These are phyloP conservation scores for Nemophila menziesii DNA, from an alignment of 257 asterid genomes.

Conservation along the genomic window DNA sequence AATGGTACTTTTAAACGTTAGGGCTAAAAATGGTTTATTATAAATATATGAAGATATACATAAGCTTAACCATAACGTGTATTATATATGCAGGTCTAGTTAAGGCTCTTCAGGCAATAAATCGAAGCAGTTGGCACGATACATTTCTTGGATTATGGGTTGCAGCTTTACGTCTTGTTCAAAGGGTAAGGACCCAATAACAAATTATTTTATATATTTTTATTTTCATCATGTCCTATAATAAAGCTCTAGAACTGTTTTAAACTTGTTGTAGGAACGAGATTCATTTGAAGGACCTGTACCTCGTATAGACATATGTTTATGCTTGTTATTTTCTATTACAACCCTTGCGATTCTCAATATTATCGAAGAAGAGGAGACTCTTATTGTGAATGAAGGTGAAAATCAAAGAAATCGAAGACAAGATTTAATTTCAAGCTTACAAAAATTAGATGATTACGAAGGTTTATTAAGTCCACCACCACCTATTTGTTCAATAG, in stretches of 20 bases:
- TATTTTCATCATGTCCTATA: neutral
- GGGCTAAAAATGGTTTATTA: neutral
- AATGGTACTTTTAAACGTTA: no score
- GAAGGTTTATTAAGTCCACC: slow-evolving; percentile 8
- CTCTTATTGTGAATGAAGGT: neutral
- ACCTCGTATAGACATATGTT: slow-evolving; percentile 11
- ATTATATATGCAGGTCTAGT: slow-evolving; percentile 3
- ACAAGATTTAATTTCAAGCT: slow-evolving; percentile 7
- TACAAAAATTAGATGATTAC: slow-evolving; percentile 10
- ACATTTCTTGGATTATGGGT: slow-evolving; percentile 13
- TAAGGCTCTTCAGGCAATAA: slow-evolving; percentile 11
- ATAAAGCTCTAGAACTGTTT: neutral
- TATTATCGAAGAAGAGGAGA: slow-evolving; percentile 9
- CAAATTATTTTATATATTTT: neutral
- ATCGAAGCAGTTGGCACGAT: slow-evolving; percentile 13
- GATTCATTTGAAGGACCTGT: slow-evolving; percentile 14
- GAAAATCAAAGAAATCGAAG: neutral
- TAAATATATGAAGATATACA: neutral
- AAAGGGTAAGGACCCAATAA: slow-evolving; percentile 11
- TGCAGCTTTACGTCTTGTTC: slow-evolving; percentile 18
- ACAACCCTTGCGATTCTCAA: slow-evolving; percentile 9
- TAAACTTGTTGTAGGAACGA: slow-evolving; percentile 3
- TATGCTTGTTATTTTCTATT: slow-evolving; percentile 11
- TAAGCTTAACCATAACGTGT: neutral
- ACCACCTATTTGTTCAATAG: slow-evolving; percentile 3